Percentiles rank a stretch among this genome's conserved stretches.
Conservation (phyloP, 495 filamentous ascomycete genomes). For the Cercophora newfieldiana region DNA sequence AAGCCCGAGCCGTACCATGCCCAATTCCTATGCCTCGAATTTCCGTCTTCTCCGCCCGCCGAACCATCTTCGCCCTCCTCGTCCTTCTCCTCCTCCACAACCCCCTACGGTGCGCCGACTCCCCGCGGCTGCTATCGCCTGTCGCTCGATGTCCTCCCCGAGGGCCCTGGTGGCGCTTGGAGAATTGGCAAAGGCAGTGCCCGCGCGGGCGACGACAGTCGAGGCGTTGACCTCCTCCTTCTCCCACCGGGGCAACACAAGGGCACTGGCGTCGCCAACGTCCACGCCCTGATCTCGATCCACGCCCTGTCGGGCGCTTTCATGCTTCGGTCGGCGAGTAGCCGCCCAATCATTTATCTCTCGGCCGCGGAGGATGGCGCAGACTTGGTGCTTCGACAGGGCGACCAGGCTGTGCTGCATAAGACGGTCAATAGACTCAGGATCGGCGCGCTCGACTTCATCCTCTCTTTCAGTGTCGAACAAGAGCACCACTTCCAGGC, state of each 20-base stretch:
- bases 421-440: conserved; percentile 6
- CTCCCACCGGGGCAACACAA: conserved; percentile 8
- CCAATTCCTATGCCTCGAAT: not conserved
- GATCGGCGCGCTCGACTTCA: conserved; percentile 6
- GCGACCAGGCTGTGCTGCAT: conserved; percentile 8
- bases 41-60: not conserved
- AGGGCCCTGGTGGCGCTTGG: conserved; percentile 6
- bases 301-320: conserved; percentile 11
- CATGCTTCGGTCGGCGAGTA: conserved; percentile 14
- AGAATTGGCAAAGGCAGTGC: conserved; percentile 12
- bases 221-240: conserved; percentile 13
- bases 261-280: conserved; percentile 13
- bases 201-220: not conserved
- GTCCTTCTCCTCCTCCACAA: not conserved
- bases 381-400: conserved; percentile 8
- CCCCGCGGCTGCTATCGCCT: conserved; percentile 8
- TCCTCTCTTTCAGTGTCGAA: conserved; percentile 6
- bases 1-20: conserved; percentile 8
- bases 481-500: conserved; percentile 6
- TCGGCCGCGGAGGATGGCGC: conserved; percentile 13
- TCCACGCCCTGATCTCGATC: conserved; percentile 16
- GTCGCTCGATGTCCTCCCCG: conserved; percentile 9
- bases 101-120: not conserved
- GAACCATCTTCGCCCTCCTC: conserved; percentile 1
- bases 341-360: conserved; percentile 9